These are phyloP conservation scores for Gnaphalium uliginosum DNA, from an alignment of 129 eudicot genomes.

Conservation along the genomic window DNA sequence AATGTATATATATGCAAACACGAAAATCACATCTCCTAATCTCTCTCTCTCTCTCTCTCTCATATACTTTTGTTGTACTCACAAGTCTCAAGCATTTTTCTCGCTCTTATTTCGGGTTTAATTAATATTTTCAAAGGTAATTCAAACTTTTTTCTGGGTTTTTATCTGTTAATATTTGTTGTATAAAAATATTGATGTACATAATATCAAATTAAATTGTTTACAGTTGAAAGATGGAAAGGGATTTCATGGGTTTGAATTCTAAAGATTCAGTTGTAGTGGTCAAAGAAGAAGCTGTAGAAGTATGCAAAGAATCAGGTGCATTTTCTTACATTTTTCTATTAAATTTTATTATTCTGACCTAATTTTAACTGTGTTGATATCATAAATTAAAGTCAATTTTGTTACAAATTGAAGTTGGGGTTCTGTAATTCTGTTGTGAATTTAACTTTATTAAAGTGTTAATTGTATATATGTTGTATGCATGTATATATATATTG, in stretches of 20 bases:
- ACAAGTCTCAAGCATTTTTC: conserved; percentile 19
- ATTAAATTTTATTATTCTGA: neutral
- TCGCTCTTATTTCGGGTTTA: conserved; percentile 16
- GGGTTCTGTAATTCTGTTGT: conserved; percentile 10
- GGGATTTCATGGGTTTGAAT: conserved; percentile 80
- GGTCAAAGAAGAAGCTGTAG: conserved; percentile 56
- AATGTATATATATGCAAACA: conserved; percentile 5
- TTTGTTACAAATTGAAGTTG: neutral
- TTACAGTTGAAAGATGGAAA: conserved; percentile 58
- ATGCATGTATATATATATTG: neutral
- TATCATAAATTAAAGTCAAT: conserved; percentile 12
- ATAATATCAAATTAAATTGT: neutral
- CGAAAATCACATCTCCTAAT: conserved; percentile 1
- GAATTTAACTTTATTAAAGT: neutral
- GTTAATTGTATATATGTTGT: neutral
- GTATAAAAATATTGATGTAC: neutral
- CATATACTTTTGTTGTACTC: conserved; percentile 23
- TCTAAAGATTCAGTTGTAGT: conserved; percentile 47
- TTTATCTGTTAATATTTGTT: neutral
- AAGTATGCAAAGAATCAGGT: conserved; percentile 59
- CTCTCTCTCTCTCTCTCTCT: conserved; percentile 20
- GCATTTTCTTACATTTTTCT: conserved; percentile 12
- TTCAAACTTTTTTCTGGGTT: neutral
- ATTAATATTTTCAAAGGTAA: conserved; percentile 13
- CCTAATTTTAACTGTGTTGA: neutral